Percentiles rank a stretch among this genome's conserved stretches.
Conservation (phyloP, 2,329 filamentous ascomycete genomes). For the Pseudovirgaria hyperparasitica region DNA sequence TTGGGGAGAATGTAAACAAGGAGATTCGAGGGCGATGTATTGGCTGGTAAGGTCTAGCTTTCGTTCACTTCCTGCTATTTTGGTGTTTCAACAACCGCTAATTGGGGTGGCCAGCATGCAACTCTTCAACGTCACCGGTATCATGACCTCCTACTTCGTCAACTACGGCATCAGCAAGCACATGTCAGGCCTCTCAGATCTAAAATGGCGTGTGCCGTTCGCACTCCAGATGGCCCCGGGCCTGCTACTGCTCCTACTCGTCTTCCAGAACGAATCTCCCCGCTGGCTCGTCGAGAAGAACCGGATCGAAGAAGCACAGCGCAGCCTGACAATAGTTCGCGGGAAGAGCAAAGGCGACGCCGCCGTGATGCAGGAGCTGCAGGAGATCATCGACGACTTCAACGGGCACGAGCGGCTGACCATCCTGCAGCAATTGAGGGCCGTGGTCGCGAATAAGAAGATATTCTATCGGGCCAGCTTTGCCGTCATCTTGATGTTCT, state of each 20-base stretch:
- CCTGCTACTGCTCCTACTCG: constrained; percentile 34
- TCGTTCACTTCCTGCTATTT: background rate
- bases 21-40: constrained; percentile 26
- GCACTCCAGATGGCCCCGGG: constrained; percentile 41
- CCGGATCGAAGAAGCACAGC: constrained; percentile 30
- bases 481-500: constrained; percentile 32
- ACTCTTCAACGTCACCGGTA: constrained; percentile 31
- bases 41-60: constrained; percentile 16
- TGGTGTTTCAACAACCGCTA: background rate
- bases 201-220: constrained; percentile 42
- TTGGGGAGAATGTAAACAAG: constrained; percentile 33
- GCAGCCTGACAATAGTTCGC: constrained; percentile 27
- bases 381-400: constrained; percentile 30
- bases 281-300: constrained; percentile 43
- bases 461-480: constrained; percentile 29
- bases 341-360: constrained; percentile 20
- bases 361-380: constrained; percentile 26
- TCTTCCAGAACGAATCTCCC: constrained; percentile 40
- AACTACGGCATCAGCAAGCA: constrained; percentile 38
- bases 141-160: constrained; percentile 39
- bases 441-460: constrained; percentile 23
- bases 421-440: constrained; percentile 24
- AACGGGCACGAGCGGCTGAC: constrained; percentile 29
- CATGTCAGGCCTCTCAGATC: constrained; percentile 28
- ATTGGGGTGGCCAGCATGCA: constrained; percentile 14